Evolutionary conservation across 1,284 basidiomycete genomes (phyloP), one percentile per base, ranked within the genome.

Genomic region (Pseudozyma pruni): DNA sequence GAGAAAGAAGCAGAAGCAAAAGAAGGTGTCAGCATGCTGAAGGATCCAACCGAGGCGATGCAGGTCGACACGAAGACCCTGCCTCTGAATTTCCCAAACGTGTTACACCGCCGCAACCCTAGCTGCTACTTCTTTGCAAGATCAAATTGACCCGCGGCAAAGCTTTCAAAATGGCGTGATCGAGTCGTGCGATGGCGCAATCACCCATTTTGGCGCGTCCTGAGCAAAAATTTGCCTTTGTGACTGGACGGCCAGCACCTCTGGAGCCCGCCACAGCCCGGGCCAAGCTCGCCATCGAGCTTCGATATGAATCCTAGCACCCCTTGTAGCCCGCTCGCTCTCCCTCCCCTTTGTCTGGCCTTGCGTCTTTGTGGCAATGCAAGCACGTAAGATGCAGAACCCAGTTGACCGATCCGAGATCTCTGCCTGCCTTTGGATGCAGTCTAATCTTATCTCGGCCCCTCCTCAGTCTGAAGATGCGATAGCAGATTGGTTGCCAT

Each of bases 181-280:
- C 32, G 42, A 32, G 11, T 22, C 33, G 23, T n/a, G n/a, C n/a
- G n/a, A n/a, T n/a, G n/a, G 27, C 27, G 7, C 6, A 40, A 23
- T 46, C 43, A 29, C 10, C 31, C 38, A 40, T 33, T 23, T 25
- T 7, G 33, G 27, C 27, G 7, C 6, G 27, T 11, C 11, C 27
- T 29, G 27, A 29, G 27, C n/a, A n/a, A 23, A 27, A 14, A 33
- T 35, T 35, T 39, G 43, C 44, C 31, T 34, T 16, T 48, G 22
- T 23, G 14, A 25, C 4, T 41, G 14, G 20, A 17, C 29, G 37
- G n/a, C 51, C 53, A 56, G 52, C 52, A 46, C 14, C 31, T 54
- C 61, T 64, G 41, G 61, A 52, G 61, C 54, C 61, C 61, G 61
- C 53, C 48, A 39, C 31, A 44, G 41, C 45, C 23, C 42, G 34